Conservation (phyloP, 768 basidiomycete species). For the Strobilomyces confusus region DNA sequence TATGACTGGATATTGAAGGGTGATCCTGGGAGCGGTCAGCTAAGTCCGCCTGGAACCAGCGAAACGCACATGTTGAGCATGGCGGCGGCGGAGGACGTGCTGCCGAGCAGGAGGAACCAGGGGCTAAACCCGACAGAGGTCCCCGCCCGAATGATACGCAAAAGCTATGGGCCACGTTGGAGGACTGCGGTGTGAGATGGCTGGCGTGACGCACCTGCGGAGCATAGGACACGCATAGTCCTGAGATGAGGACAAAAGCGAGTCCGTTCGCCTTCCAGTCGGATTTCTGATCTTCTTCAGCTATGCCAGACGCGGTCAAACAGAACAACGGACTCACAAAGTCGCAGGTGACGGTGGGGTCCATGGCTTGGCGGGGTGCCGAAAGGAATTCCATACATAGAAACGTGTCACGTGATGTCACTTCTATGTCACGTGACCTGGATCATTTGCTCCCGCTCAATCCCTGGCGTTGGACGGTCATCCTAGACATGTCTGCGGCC, state of each 20-base stretch:
- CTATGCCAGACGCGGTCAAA: fast-evolving
- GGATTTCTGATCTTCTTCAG: slow-evolving; percentile 48
- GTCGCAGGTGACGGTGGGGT: slow-evolving; percentile 10
- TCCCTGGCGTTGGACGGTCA: neutral
- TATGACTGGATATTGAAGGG: slow-evolving; percentile 80
- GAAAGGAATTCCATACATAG: neutral
- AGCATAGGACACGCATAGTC: slow-evolving; percentile 76
- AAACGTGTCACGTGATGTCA: neutral
- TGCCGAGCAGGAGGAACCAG: slow-evolving; percentile 86
- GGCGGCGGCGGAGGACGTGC: slow-evolving; percentile 75
- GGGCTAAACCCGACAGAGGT: slow-evolving; percentile 91
- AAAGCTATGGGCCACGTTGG: slow-evolving; percentile 46
- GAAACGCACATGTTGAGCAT: slow-evolving; percentile 75
- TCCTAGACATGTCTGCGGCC: neutral
- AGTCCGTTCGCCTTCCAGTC: slow-evolving; percentile 62
- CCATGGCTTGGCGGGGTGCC: neutral
- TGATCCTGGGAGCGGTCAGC: slow-evolving; percentile 46
- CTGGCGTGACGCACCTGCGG: slow-evolving; percentile 57
- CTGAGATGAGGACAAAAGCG: slow-evolving; percentile 64
- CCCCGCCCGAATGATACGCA: slow-evolving; percentile 70
- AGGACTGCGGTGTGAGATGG: neutral
- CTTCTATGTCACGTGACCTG: too few relatives aligned
- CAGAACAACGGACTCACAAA: slow-evolving; percentile 11
- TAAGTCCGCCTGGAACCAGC: neutral
- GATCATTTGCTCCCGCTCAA: too few relatives aligned